Conservation (phyloP, 768 basidiomycete genomes). For the Pleurotus ostreatus region DNA sequence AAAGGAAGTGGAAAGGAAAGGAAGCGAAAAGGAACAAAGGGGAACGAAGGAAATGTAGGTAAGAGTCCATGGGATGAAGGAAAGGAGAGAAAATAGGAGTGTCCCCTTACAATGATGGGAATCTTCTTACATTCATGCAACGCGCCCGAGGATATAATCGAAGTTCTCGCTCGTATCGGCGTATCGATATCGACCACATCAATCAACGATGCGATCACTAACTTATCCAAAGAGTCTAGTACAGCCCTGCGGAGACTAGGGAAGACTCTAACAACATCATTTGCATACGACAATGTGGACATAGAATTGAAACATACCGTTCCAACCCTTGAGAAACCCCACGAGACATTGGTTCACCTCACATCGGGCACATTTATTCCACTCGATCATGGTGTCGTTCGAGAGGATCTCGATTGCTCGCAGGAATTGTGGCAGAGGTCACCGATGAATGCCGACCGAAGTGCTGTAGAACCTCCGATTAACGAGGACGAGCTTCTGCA, state of each 20-base stretch:
- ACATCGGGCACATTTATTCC: conserved; percentile 28
- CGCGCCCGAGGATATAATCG: conserved; percentile 21
- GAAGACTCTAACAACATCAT: conserved; percentile 18
- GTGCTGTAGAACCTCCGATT: conserved; percentile 5
- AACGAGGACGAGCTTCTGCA: conserved; percentile 12
- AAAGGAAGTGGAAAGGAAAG: too few relatives aligned
- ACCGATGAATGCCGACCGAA: conserved; percentile 15
- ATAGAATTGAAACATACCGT: conserved; percentile 25
- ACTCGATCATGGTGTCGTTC: conserved; percentile 18
- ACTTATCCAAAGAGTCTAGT: conserved; percentile 20
- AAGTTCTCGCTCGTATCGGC: conserved; percentile 24
- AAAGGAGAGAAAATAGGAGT: too few relatives aligned
- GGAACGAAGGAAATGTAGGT: too few relatives aligned
- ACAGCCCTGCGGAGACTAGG: conserved; percentile 17
- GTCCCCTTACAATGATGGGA: too few relatives aligned
- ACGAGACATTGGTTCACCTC: conserved; percentile 23
- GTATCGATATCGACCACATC: conserved; percentile 20
- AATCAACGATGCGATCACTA: conserved; percentile 18
- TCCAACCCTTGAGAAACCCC: conserved; percentile 24
- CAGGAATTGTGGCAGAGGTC: conserved; percentile 28
- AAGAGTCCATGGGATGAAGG: too few relatives aligned
- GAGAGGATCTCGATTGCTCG: conserved; percentile 25
- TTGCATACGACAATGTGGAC: conserved; percentile 42
- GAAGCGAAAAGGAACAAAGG: too few relatives aligned
- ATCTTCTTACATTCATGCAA: conserved; percentile 19